Base-by-base conservation (phyloP, 1,284 basidiomycete species). In the Peniophora sp. region DNA sequence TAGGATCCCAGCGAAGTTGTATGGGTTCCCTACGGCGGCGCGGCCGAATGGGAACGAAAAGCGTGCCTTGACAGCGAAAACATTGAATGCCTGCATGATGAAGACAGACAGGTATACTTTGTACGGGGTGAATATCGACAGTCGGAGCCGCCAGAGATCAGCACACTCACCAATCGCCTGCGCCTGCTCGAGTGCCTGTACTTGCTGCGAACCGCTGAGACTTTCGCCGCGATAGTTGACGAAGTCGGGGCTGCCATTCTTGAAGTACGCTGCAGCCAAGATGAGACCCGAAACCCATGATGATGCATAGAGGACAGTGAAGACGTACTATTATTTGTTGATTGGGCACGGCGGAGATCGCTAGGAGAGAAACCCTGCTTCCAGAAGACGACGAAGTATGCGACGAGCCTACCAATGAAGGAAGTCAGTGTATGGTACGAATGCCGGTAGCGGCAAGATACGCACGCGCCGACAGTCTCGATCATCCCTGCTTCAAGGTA, bases 31-130 rank as follows among this genome's bases (percentile, higher is more conserved):
- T 39, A 85, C 60, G 48, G 74, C 69, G 25, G 70, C 70, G 47
- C 67, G 69, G 48, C 83, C 82, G 66, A 85, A 84, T 19, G 83
- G 83, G 65, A 74, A 78, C 5, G 72, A 72, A 58, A 83, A 73
- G 52, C 71, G 75, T 23, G 82, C 81, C 66, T 85, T 85, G 44
- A 84, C 81, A 0, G 82, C 81, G 58, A 82, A 85, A 23, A 84
- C 81, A 60, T 85, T 85, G 70, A 85, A 85, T 63, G 81, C 83
- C 59, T 85, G 83, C 17, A 72, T 74, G 55, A 85, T 79, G 67
- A 84, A 84, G 34, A 85, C 71, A 2, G 79, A 78, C 17, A 84
- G 69, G 59, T 84, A 84, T n/a, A 79, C 75, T 75, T 48, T 8
- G 32, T 1, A 10, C 22, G 3, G 16, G 53, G 47, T 52, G 45